Base-by-base conservation (phyloP, 169 alveolate genomes). In the Cryptosporidium felis region DNA sequence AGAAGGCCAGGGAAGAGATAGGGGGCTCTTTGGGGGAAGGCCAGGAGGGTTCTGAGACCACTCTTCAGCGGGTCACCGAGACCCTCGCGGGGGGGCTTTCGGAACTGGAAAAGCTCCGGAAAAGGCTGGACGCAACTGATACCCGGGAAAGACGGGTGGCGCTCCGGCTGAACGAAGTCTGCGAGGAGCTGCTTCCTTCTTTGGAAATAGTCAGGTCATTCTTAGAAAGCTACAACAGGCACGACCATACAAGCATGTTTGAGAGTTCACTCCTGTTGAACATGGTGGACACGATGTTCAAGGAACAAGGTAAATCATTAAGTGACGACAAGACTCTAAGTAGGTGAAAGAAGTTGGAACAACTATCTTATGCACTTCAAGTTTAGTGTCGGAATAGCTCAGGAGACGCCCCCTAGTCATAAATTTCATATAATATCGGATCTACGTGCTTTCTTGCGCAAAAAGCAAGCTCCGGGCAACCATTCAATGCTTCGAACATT, bases 191-290 rank as follows among this genome's bases (percentile, higher is more conserved):
- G 9, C 16, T 23, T 8, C 56, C 66, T 14, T 32, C 49, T 14
- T 9, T 56, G 38, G 41, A 49, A 3, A 10, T 74, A 8, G 26
- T 41, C 9, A 53, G 16, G 67, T 74, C 85, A 38, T 74, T 74
- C 28, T 21, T 74, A 9, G 41, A 74, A 16, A 32, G 28, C 0
- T 58, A 74, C 45, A 36, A 36, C 8, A 36, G 28, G 12, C 41
- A 53, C n/a, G 85, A 74, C 21, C 34, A 23, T 23, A 12, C 6
- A 8, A 56, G 66, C 10, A 74, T 74, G 85, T 41, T 74, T 21
- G 67, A 53, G 41, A 74, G 67, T 21, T 53, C 85, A 26, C 85
- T 53, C 32, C 56, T 74, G 9, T 21, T 36, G n/a, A 74, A 53
- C 56, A 49, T 53, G 36, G 41, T 56, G 32, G 46, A 58, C 21